A percentile compares a stretch with the other conserved stretches of the same genome.
Evolutionary conservation across 768 basidiomycete genomes (phyloP).

Genomic region (Suillus plorans): DNA sequence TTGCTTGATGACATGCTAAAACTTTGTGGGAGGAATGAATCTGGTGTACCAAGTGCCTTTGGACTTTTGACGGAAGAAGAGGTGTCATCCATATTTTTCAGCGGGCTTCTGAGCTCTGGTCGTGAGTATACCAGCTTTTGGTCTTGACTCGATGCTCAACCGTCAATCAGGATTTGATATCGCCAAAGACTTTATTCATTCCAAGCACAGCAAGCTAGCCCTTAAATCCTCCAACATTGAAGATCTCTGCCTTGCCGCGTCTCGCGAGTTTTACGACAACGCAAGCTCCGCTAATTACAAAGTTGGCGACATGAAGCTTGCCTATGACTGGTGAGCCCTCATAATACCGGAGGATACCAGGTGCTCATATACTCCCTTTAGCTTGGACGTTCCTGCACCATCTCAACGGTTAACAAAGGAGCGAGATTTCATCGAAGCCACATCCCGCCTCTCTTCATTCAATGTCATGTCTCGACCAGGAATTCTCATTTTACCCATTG

Average conservation of each 20-base stretch:
- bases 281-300: constrained; percentile 90
- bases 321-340: constrained; percentile 82
- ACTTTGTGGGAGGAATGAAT: constrained; percentile 63
- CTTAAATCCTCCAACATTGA: constrained; percentile 59
- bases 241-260: constrained; percentile 75
- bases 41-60: constrained; percentile 72
- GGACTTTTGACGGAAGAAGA: constrained; percentile 71
- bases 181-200: constrained; percentile 60
- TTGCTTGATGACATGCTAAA: constrained; percentile 90
- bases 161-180: constrained; percentile 57
- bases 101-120: constrained; percentile 82
- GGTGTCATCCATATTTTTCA: constrained; percentile 78
- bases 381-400: constrained; percentile 70
- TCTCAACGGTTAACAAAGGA: constrained; percentile 66
- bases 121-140: constrained; percentile 55
- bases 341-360: constrained; percentile 10
- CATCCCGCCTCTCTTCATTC: constrained; percentile 92
- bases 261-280: constrained; percentile 93
- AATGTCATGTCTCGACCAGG: constrained; percentile 75
- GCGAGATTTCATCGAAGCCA: constrained; percentile 96
- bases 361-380: constrained; percentile 31
- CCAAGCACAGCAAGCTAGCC: constrained; percentile 43
- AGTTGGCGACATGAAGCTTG: constrained; percentile 92
- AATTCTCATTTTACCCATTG: constrained; percentile 82
- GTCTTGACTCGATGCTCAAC: constrained; percentile 8